phyloP scores from a whole-genome alignment of 768 basidiomycete species.

The Kwoniella dendrophila region DNA sequence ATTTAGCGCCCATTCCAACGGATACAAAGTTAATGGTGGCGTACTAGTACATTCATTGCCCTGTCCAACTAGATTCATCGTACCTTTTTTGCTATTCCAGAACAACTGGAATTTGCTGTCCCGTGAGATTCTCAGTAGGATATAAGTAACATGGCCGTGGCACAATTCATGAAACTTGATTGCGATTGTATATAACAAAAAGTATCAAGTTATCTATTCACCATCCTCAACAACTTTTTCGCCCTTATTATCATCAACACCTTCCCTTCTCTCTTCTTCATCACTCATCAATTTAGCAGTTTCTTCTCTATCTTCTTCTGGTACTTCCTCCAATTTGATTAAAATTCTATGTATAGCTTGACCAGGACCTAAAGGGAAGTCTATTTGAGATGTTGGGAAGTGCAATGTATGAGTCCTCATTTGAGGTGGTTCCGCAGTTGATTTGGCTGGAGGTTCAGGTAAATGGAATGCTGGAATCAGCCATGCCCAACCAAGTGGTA shows the following conservation, averaged over 20 bases:
- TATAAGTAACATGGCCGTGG: no score
- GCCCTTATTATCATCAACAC: slow-evolving; percentile 43
- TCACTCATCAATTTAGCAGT: slow-evolving; percentile 38
- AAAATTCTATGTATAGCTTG: slow-evolving; percentile 68
- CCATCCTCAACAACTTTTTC: slow-evolving; percentile 39
- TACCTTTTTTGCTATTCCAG: no score
- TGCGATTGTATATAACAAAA: no score
- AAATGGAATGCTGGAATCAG: slow-evolving; percentile 82
- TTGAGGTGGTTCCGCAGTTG: slow-evolving; percentile 6
- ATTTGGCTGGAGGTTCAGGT: slow-evolving; percentile 58
- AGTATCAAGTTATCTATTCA: no score
- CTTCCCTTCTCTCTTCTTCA: slow-evolving; percentile 48
- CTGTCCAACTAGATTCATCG: no score
- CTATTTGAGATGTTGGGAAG: slow-evolving; percentile 68
- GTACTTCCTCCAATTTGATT: slow-evolving; percentile 64
- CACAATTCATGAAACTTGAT: no score
- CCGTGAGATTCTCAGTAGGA: no score
- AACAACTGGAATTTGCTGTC: no score
- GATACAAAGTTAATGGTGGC: no score
- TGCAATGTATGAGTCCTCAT: slow-evolving; percentile 23
- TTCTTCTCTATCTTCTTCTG: slow-evolving; percentile 26
- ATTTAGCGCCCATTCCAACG: no score
- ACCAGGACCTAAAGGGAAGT: slow-evolving; percentile 77
- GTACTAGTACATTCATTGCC: no score
- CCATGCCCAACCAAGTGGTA: slow-evolving; percentile 85